Evolutionary conservation across 257 asterid species (phyloP), one percentile per base, ranked within the genome.

Genomic region (Handroanthus guayacan): DNA sequence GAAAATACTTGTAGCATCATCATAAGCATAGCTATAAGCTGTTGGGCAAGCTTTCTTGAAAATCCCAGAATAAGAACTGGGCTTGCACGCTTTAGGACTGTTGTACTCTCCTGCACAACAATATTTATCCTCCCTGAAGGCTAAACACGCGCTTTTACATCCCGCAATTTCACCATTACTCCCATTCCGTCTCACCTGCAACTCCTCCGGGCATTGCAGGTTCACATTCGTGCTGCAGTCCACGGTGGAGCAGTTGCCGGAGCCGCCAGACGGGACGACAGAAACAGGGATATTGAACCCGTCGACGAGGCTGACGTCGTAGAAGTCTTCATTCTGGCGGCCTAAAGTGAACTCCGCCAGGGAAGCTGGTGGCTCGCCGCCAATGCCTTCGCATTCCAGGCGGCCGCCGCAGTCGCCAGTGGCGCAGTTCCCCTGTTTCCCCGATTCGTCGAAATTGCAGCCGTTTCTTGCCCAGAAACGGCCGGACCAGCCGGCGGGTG

Each of bases 401-500:
- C 51, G 77, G 61, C 89, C 84, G 2, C 86, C 87, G 1, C 97
- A 92, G 81, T 92, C 89, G 0, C 91, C 95, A 0, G 95, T 89
- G 76, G 71, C 10, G 75, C 97, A 92, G 48, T 51, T 54, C 39
- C 95, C 95, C 14, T 54, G 75, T 20, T 66, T 72, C 55, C 92
- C 91, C 2, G 89, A 80, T 31, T 9, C 63, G 78, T 88, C 90
- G 55, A 93, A 93, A 16, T 2, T 65, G 89, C 97, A 93, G 52
- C 89, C 89, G 16, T 45, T 89, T 4, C 96, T 75, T 0, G 88
- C 81, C 98, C 97, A 93, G 76, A 93, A 76, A 4, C 91, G 96
- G 76, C 98, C 98, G 2, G 98, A 89, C 98, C 94, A 92, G 20
- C 88, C 96, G 1, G 72, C 2, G 14, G 96, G 96, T 5, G 89